Conservation (phyloP, 2,329 filamentous ascomycete genomes). For the Ceratocystis harringtonii region DNA sequence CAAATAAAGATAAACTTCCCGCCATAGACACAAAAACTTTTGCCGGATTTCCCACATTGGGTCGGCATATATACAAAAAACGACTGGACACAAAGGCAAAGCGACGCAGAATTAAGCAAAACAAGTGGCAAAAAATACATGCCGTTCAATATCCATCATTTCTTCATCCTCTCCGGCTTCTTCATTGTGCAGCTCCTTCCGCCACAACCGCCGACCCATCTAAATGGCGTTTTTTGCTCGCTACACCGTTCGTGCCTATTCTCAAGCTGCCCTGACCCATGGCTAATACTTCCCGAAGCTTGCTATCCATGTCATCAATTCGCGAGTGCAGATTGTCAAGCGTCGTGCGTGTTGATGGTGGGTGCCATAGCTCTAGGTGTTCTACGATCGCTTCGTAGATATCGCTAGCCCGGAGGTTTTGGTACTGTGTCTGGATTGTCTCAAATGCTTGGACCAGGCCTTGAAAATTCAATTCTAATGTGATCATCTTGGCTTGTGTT, state of each 20-base stretch:
- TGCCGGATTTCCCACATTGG: too few species aligned
- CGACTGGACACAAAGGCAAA: too few species aligned
- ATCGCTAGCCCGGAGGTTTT: slow-evolving; percentile 8
- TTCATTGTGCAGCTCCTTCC: neutral
- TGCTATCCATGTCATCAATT: neutral
- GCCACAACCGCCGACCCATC: neutral
- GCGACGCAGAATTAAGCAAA: neutral
- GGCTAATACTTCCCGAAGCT: neutral
- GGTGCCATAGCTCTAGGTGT: slow-evolving; percentile 15
- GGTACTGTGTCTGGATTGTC: slow-evolving; percentile 9
- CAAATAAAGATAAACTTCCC: too few species aligned
- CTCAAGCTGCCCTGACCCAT: neutral
- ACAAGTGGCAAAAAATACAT: neutral
- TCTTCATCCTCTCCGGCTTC: neutral
- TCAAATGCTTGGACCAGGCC: neutral
- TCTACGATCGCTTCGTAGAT: slow-evolving; percentile 14
- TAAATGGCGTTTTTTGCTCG: neutral
- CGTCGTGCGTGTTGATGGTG: slow-evolving; percentile 6
- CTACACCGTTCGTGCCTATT: too few species aligned
- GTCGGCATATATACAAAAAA: too few species aligned
- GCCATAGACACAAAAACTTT: too few species aligned
- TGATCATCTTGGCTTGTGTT: neutral
- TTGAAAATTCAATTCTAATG: neutral
- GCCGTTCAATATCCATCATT: neutral
- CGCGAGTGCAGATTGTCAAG: slow-evolving; percentile 6